Percentiles rank a stretch among this genome's conserved stretches.
phyloP scores from a whole-genome alignment of 2,329 filamentous ascomycete species.

The Botrytis paeoniae region DNA sequence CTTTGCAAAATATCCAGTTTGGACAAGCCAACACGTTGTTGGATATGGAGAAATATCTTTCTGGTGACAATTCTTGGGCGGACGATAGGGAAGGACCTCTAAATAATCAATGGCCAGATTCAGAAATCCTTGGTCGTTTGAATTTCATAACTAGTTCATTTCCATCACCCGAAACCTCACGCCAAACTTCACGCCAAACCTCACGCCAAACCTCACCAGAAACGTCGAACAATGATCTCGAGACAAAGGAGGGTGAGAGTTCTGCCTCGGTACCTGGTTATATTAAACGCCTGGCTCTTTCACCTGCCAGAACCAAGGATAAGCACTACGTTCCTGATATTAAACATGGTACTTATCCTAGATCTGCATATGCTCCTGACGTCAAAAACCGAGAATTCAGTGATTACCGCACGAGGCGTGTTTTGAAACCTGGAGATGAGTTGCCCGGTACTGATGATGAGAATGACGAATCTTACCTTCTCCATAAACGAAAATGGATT shows the following conservation, averaged over 20 bases:
- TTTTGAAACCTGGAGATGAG: conserved; percentile 31
- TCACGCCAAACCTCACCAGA: conserved; percentile 35
- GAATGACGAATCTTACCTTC: conserved; percentile 35
- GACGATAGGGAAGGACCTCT: conserved; percentile 44
- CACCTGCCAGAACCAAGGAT: neutral
- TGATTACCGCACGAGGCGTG: conserved; percentile 33
- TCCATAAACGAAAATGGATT: conserved; percentile 33
- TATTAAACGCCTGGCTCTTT: neutral
- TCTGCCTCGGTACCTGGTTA: neutral
- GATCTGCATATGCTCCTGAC: conserved; percentile 23
- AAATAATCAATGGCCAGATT: conserved; percentile 33
- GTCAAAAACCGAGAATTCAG: conserved; percentile 30
- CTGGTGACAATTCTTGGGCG: conserved; percentile 48
- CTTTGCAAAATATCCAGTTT: conserved; percentile 44
- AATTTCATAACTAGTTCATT: conserved; percentile 28
- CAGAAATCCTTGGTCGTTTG: conserved; percentile 24
- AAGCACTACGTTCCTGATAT: conserved; percentile 9
- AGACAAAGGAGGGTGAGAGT: conserved; percentile 19
- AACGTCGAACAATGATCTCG: conserved; percentile 26
- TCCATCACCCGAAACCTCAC: conserved; percentile 30
- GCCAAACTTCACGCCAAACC: conserved; percentile 29
- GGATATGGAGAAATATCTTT: conserved; percentile 44
- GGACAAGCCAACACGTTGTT: conserved; percentile 45
- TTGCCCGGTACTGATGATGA: conserved; percentile 35
- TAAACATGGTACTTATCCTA: neutral